These are phyloP conservation scores for Pestalotiopsis fici DNA, from an alignment of 2,329 filamentous ascomycete genomes.

Conservation along the genomic window DNA sequence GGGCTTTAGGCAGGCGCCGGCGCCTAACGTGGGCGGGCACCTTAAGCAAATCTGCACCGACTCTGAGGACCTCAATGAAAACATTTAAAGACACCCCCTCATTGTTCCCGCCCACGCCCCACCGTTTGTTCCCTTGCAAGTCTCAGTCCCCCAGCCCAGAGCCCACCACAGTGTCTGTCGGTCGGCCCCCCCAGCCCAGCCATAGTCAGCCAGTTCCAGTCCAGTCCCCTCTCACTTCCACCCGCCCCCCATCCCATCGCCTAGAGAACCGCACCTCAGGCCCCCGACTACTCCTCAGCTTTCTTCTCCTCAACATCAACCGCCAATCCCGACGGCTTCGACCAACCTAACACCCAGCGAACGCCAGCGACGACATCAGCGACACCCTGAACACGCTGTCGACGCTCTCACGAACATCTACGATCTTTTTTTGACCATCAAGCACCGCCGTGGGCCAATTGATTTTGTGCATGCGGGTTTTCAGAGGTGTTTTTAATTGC, in stretches of 20 bases:
- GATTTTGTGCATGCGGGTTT: constrained; percentile 33
- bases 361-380: constrained; percentile 10
- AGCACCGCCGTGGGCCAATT: constrained; percentile 11
- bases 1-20: background rate
- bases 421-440: constrained; percentile 3
- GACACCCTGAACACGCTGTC: constrained; percentile 10
- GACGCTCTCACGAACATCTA: background rate
- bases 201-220: background rate
- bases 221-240: constrained; percentile 1
- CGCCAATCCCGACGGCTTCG: constrained; percentile 1
- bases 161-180: background rate
- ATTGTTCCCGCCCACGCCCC: background rate
- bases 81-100: background rate
- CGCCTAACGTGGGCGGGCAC: background rate
- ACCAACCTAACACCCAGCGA: constrained; percentile 3
- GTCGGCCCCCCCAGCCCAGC: background rate
- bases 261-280: background rate
- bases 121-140: background rate
- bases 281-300: constrained; percentile 2
- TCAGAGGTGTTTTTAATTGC: constrained; percentile 31
- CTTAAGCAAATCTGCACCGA: background rate
- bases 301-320: constrained; percentile 9
- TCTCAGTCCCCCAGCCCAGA: background rate
- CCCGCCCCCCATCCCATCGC: background rate
- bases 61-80: background rate